Evolutionary conservation across 306 rosid genomes (phyloP).

Genomic region (Cotoneaster glaucophyllus): DNA sequence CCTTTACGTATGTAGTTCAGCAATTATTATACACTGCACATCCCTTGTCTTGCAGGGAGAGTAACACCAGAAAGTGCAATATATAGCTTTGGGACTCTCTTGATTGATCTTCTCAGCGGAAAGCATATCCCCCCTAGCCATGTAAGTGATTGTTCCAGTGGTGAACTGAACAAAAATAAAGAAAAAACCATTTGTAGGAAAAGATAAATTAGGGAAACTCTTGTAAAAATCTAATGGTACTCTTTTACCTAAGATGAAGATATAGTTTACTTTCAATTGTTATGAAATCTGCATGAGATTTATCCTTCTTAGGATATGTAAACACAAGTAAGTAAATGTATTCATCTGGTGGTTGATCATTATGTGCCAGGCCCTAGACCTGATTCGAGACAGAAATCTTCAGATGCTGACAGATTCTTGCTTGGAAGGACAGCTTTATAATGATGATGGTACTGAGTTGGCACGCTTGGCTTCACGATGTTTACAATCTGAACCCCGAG

Average conservation of each 20-base stretch:
- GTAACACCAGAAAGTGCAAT: conserved; percentile 81
- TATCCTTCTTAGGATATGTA: background rate
- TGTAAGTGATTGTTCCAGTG: conserved; percentile 32
- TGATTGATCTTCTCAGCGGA: conserved; percentile 75
- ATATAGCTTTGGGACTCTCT: conserved; percentile 80
- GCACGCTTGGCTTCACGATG: no score
- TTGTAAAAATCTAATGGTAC: background rate
- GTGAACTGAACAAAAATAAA: background rate
- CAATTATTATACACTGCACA: background rate
- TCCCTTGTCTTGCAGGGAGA: conserved; percentile 46
- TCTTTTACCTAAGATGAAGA: background rate
- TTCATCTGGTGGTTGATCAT: conserved; percentile 15
- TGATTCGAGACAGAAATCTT: no score
- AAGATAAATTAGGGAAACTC: background rate
- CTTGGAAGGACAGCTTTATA: no score
- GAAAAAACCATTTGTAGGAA: background rate
- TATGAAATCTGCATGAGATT: background rate
- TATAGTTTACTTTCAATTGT: background rate
- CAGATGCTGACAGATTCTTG: no score
- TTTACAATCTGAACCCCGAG: no score
- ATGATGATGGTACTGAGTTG: no score
- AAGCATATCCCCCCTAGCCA: conserved; percentile 83
- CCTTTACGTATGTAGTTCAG: background rate
- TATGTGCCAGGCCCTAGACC: background rate
- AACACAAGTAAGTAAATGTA: background rate